Evolutionary conservation across 352 stramenopile species (phyloP).

Genomic region (Discostella stelligera): DNA sequence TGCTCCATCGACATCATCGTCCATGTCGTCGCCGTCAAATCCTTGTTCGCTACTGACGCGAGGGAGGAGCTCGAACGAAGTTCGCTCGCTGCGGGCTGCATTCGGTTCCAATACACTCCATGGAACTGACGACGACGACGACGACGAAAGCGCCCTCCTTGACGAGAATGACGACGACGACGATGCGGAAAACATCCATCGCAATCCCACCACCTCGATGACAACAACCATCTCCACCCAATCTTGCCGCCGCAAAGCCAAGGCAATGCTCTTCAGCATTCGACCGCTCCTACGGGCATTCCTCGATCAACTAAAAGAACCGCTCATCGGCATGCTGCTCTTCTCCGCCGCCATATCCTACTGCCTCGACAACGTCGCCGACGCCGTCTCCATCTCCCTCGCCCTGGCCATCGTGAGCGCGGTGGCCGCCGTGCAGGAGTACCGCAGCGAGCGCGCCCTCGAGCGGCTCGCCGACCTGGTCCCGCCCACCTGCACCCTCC

Average conservation of each 20-base stretch:
- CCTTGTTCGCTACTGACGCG: slow-evolving; percentile 49
- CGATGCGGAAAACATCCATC: not conserved
- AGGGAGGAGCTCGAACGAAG: slow-evolving; percentile 53
- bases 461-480: slow-evolving; percentile 79
- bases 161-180: slow-evolving; percentile 2
- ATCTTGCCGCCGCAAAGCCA: not conserved
- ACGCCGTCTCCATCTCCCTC: slow-evolving; percentile 93
- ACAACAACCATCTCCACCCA: not conserved
- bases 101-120: slow-evolving; percentile 72
- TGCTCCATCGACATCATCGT: not conserved
- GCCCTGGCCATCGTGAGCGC: slow-evolving; percentile 95
- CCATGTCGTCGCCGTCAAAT: not conserved
- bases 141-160: slow-evolving; percentile 5
- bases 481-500: slow-evolving; percentile 78
- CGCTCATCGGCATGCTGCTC: slow-evolving; percentile 94
- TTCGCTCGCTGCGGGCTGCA: slow-evolving; percentile 33
- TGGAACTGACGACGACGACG: slow-evolving; percentile 42
- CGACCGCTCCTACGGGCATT: slow-evolving; percentile 89
- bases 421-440: slow-evolving; percentile 92
- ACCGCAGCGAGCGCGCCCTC: slow-evolving; percentile 80
- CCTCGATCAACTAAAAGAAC: slow-evolving; percentile 93
- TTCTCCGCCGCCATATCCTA: slow-evolving; percentile 89
- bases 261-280: slow-evolving; percentile 17
- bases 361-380: slow-evolving; percentile 90
- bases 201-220: not conserved